These are phyloP conservation scores for Colletotrichum somersetense DNA, from an alignment of 2,329 filamentous ascomycete species.

Conservation along the genomic window DNA sequence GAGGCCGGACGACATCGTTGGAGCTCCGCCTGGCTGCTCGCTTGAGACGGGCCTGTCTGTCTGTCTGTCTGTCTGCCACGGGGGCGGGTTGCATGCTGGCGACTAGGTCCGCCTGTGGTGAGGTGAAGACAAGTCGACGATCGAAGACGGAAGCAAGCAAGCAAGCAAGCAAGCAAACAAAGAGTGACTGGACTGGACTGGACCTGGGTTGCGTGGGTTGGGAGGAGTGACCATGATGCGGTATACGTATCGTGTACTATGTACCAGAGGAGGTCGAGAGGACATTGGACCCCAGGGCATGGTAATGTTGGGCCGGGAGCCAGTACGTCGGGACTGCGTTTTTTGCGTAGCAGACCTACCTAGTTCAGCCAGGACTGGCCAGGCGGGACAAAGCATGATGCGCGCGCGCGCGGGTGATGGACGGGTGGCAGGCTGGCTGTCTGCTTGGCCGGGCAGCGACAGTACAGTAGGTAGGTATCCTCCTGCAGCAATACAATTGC, in stretches of 20 bases:
- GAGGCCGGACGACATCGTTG: slow-evolving; percentile 34
- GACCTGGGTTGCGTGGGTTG: neutral
- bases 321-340: slow-evolving; percentile 39
- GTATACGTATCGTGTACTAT: neutral
- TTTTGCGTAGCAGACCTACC: slow-evolving; percentile 37
- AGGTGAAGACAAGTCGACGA: neutral
- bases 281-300: slow-evolving; percentile 22
- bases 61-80: too few relatives aligned
- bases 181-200: neutral
- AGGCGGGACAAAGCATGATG: slow-evolving; percentile 26
- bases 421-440: slow-evolving; percentile 18
- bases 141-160: neutral
- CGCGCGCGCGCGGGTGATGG: neutral
- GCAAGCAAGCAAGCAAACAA: neutral
- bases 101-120: neutral
- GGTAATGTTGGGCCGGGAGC: slow-evolving; percentile 36
- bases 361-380: slow-evolving; percentile 37
- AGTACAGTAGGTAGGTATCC: neutral
- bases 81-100: neutral
- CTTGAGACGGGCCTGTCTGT: slow-evolving; percentile 17
- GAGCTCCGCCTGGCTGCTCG: slow-evolving; percentile 26
- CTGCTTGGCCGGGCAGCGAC: slow-evolving; percentile 27
- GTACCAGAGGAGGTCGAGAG: neutral
- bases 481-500: slow-evolving; percentile 1
- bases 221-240: neutral